Evolutionary conservation across 2,329 filamentous ascomycete species (phyloP), one percentile per base, ranked within the genome.

Genomic region (Coniella lustricola): DNA sequence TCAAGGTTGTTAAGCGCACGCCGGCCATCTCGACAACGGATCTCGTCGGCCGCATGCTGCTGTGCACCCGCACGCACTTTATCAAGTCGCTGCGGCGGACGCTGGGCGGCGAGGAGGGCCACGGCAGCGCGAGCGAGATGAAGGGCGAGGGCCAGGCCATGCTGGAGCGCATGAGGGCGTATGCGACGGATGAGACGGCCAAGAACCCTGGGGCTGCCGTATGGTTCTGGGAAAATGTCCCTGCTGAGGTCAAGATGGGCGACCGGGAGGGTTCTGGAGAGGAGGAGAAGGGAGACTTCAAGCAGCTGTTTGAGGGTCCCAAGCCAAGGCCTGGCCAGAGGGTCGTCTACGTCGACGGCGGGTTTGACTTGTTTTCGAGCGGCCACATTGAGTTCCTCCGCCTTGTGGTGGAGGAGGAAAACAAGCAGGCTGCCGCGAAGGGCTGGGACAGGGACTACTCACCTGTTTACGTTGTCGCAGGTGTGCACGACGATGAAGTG

Each of bases 21-120:
- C 93, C 93, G 0, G 90, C 89, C 51, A 98, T 98, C 61, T 95
- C 89, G 9, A 98, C 93, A 2, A 98, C 93, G 3, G 93, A 98
- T 63, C 78, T 98, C n/a, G 93, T 98, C 21, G 93, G 93, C 17
- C 84, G 93, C 60, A 98, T 98, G 93, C 74, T 98, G 60, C 75
- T 97, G 14, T 96, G 90, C 73, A 97, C 91, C n/a, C 85, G 84
- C 62, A 87, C 82, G 18, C 93, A 98, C 69, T 95, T 95, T 62
- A 91, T 97, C 65, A 85, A 82, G 59, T 90, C 85, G 0, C 74
- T 96, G 37, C 76, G 84, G 57, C 79, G 75, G 44, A 70, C 76
- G 21, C 73, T 97, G 7, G 71, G 73, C 1, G 90, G 87, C 4
- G 67, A 81, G 38, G 87, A 94, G 61, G 88, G 88, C 3, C 75